A percentile compares a stretch with the other conserved stretches of the same genome.
Evolutionary conservation across 1,284 basidiomycete genomes (phyloP).

Genomic region (Leccinum pachyderme): DNA sequence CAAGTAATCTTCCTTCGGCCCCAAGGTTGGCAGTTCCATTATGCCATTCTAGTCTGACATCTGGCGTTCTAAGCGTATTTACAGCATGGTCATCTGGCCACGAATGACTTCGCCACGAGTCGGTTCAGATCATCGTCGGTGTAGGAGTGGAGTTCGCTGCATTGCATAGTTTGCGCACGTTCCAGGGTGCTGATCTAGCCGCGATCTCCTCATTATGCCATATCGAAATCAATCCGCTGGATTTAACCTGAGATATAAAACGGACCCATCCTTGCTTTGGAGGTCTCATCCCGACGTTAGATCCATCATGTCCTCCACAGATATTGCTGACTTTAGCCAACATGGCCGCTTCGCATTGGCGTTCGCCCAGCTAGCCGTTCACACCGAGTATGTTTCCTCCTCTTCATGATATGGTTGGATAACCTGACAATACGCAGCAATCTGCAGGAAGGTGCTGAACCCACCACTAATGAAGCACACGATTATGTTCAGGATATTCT

Average conservation of each 20-base stretch:
- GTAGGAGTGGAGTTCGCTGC: not conserved
- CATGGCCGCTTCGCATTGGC: slow-evolving; percentile 1
- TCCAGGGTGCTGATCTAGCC: not conserved
- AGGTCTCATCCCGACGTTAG: not conserved
- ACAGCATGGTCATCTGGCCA: not conserved
- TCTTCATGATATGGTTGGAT: not conserved
- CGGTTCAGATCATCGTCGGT: not conserved
- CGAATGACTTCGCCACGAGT: not conserved
- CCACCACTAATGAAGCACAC: not conserved
- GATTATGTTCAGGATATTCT: slow-evolving; percentile 5
- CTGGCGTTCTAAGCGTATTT: not conserved
- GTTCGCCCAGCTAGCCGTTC: not conserved
- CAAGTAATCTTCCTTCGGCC: not conserved
- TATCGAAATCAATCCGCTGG: not conserved
- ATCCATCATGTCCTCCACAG: not conserved
- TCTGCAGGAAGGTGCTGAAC: not conserved
- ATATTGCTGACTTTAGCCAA: not conserved
- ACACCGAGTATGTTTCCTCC: not conserved
- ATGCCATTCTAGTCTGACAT: not conserved
- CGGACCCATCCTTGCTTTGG: not conserved
- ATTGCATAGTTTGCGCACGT: not conserved
- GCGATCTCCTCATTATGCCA: not conserved
- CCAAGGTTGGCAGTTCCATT: not conserved
- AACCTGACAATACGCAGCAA: not conserved
- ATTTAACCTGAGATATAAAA: not conserved